phyloP scores from a whole-genome alignment of 306 rosid species.

The Castanea mollissima region DNA sequence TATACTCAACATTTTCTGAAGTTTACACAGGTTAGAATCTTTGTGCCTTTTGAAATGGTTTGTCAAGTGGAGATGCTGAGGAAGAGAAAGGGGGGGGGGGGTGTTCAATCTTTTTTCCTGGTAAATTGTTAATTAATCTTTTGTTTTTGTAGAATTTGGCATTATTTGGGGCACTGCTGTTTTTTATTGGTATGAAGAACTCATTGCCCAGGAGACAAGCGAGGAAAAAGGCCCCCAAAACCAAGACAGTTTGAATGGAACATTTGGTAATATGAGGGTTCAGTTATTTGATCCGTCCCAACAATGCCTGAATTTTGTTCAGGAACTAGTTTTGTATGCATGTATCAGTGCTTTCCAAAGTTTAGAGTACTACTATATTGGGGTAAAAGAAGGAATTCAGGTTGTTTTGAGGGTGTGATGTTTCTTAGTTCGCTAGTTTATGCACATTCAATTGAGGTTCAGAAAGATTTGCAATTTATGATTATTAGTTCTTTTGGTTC shows the following conservation, averaged over 20 bases:
- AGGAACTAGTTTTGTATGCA: slow-evolving; percentile 34
- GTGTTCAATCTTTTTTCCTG: background rate
- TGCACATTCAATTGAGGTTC: slow-evolving; percentile 16
- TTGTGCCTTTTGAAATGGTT: background rate
- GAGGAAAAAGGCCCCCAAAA: slow-evolving; percentile 46
- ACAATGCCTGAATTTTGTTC: slow-evolving; percentile 7
- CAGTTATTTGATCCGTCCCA: background rate
- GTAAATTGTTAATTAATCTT: background rate
- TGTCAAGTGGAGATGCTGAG: background rate
- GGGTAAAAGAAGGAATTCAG: background rate
- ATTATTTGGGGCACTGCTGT: slow-evolving; percentile 64
- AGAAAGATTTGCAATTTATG: slow-evolving; percentile 8
- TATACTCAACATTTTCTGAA: slow-evolving; percentile 53
- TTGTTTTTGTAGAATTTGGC: slow-evolving; percentile 54
- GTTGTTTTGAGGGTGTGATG: slow-evolving; percentile 12
- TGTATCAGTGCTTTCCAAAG: slow-evolving; percentile 1
- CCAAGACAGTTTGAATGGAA: slow-evolving; percentile 37
- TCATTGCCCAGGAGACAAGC: slow-evolving; percentile 49
- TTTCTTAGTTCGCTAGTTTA: slow-evolving; percentile 13
- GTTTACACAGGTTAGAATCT: slow-evolving; percentile 55
- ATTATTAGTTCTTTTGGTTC: background rate
- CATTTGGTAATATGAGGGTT: background rate
- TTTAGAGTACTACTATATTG: slow-evolving; percentile 8
- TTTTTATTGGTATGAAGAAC: slow-evolving; percentile 56
- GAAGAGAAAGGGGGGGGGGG: background rate